phyloP scores from a whole-genome alignment of 2,329 filamentous ascomycete species.

The Sclerotinia glacialis region DNA sequence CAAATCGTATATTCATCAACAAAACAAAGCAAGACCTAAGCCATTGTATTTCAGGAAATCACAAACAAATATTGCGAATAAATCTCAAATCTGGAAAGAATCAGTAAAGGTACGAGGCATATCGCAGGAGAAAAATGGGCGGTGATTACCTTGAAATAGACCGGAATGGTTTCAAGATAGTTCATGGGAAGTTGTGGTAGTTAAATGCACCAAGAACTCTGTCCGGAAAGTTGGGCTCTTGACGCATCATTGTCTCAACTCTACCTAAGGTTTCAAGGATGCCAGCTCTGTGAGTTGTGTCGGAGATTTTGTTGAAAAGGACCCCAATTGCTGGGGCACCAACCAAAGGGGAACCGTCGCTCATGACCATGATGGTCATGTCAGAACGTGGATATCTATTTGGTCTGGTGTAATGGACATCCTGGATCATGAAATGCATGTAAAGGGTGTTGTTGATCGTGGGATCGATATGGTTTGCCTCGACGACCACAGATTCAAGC shows the following conservation, averaged over 20 bases:
- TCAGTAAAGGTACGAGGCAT: neutral
- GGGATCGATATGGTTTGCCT: neutral
- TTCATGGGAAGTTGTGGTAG: neutral
- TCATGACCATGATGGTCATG: conserved; percentile 6
- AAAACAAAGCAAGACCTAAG: neutral
- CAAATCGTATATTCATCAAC: neutral
- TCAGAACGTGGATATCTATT: neutral
- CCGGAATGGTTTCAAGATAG: neutral
- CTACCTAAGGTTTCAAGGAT: neutral
- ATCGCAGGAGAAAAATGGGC: neutral
- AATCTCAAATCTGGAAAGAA: neutral
- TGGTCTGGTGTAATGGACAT: neutral
- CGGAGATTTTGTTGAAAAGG: neutral
- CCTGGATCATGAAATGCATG: neutral
- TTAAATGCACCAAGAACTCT: neutral
- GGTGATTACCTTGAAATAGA: neutral
- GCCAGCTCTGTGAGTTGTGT: neutral
- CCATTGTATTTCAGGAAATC: neutral
- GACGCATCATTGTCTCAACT: neutral
- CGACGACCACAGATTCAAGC: conserved; percentile 1
- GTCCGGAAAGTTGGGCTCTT: neutral
- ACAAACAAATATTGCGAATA: neutral
- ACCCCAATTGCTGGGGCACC: neutral
- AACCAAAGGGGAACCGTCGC: neutral
- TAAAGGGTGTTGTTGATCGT: neutral